These are phyloP conservation scores for Trypanosoma melophagium DNA, from an alignment of 208 protist genomes.

Conservation along the genomic window DNA sequence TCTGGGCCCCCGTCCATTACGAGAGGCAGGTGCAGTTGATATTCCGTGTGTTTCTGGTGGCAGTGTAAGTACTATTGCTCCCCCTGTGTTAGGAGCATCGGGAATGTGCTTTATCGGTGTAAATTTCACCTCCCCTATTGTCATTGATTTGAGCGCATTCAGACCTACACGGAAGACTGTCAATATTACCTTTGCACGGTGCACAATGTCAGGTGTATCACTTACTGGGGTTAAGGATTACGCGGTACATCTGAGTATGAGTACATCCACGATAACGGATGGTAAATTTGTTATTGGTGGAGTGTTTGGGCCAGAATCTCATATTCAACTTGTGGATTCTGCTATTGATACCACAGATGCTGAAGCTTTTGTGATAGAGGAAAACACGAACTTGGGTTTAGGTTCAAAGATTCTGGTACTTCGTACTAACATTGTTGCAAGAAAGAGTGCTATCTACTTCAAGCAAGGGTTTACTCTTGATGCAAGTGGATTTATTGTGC, in stretches of 20 bases:
- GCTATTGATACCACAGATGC: not conserved
- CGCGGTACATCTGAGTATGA: not conserved
- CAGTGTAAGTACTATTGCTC: not conserved
- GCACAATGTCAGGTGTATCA: not conserved
- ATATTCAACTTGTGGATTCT: not conserved
- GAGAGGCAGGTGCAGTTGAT: not conserved
- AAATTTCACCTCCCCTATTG: not conserved
- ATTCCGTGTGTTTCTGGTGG: not conserved
- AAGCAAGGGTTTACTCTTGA: not conserved
- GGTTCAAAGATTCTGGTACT: not conserved
- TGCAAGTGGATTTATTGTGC: not conserved
- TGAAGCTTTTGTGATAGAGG: not conserved
- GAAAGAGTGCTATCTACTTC: not conserved
- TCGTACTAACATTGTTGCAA: not conserved
- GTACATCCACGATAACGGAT: not conserved
- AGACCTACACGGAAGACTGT: not conserved
- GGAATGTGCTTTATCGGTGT: not conserved
- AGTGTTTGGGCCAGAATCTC: not conserved
- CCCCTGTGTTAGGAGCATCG: not conserved
- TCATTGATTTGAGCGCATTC: not conserved
- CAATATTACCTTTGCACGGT: not conserved
- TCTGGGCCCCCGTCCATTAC: not conserved
- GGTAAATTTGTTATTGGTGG: not conserved
- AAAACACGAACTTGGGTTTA: not conserved
- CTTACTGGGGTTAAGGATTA: not conserved